These are phyloP conservation scores for Curvularia sp. DNA, from an alignment of 2,329 filamentous ascomycete species.

Conservation along the genomic window DNA sequence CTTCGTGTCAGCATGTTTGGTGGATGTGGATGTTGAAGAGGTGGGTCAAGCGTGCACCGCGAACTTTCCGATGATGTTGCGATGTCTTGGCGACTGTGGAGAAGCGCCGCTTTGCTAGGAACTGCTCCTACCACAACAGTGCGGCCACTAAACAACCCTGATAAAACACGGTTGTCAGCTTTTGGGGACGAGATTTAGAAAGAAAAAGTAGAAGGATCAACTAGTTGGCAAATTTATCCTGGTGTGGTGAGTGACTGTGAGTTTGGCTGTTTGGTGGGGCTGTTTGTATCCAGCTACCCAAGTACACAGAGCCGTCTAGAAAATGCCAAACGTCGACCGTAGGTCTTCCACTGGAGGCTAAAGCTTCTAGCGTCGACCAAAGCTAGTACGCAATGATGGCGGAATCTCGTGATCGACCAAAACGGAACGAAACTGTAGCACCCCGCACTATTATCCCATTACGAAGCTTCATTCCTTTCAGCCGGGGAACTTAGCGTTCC, in stretches of 20 bases:
- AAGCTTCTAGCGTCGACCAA: background rate
- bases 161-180: no score
- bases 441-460: background rate
- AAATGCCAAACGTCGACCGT: background rate
- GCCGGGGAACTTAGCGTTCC: background rate
- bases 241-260: no score
- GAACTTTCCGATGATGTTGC: slow-evolving; percentile 13
- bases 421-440: background rate
- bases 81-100: slow-evolving; percentile 13
- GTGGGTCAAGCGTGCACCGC: slow-evolving; percentile 13
- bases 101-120: slow-evolving; percentile 4
- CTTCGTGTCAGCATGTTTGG: slow-evolving; percentile 42
- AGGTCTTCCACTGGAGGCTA: background rate
- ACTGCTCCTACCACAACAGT: no score
- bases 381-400: background rate
- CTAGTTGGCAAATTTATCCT: no score
- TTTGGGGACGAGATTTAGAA: no score
- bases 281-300: no score
- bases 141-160: no score
- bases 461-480: background rate
- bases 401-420: background rate
- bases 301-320: background rate
- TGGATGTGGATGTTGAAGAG: slow-evolving; percentile 2
- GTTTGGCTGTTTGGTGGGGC: no score
- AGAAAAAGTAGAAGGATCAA: no score